These are phyloP conservation scores for Coemansia sp. DNA, from an alignment of 192 early-diverging fungal species.

Conservation along the genomic window DNA sequence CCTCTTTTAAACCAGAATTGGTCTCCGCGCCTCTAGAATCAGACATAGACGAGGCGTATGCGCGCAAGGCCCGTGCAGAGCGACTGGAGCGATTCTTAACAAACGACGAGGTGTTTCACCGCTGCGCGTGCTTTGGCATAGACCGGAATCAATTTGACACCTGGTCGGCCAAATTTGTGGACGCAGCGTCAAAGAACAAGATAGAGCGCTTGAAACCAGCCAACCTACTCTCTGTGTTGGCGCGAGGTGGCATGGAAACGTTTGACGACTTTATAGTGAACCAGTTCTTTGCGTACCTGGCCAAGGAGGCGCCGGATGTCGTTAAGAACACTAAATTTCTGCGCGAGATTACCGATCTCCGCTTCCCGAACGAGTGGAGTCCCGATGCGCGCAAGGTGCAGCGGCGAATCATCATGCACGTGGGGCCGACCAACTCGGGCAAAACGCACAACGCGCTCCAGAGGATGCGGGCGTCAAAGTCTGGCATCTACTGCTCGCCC, in stretches of 20 bases:
- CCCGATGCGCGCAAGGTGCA: constrained; percentile 72
- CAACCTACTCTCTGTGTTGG: constrained; percentile 26
- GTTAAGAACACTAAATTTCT: constrained; percentile 55
- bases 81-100: constrained; percentile 25
- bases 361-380: constrained; percentile 82
- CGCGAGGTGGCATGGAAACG: constrained; percentile 19
- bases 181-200: constrained; percentile 16
- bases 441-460: constrained; percentile 91
- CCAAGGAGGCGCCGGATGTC: constrained; percentile 45
- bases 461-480: constrained; percentile 60
- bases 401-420: constrained; percentile 86
- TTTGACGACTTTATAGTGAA: constrained; percentile 36
- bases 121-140: constrained; percentile 53
- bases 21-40: constrained; percentile 26
- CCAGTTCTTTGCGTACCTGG: constrained; percentile 57
- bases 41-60: constrained; percentile 42
- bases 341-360: constrained; percentile 71
- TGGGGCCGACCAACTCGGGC: constrained; percentile 97
- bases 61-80: constrained; percentile 4
- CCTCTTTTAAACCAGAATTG: background rate
- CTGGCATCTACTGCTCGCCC: constrained; percentile 88
- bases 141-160: constrained; percentile 18
- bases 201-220: constrained; percentile 32
- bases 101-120: constrained; percentile 9
- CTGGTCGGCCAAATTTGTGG: constrained; percentile 34